Evolutionary conservation across 176 grass and related monocot species (phyloP).

Genomic region (Poa pratensis): DNA sequence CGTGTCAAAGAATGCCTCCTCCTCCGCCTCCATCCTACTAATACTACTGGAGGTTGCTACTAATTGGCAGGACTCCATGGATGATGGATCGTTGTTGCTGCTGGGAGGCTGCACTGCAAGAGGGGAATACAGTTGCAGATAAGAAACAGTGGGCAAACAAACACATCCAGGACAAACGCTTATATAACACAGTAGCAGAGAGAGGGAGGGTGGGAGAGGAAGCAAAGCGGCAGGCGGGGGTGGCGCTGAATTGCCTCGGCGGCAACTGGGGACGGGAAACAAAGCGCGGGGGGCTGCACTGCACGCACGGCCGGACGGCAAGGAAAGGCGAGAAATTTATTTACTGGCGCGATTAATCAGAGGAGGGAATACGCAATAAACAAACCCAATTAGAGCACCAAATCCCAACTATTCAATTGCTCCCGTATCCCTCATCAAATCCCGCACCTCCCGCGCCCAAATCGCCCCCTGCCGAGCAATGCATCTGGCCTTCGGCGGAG

Average conservation of each 20-base stretch:
- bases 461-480: slow-evolving; percentile 44
- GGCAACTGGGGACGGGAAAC: slow-evolving; percentile 41
- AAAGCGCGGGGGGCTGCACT: not conserved
- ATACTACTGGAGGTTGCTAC: not conserved
- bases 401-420: slow-evolving; percentile 53
- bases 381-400: slow-evolving; percentile 39
- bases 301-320: slow-evolving; percentile 7
- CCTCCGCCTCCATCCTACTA: slow-evolving; percentile 45
- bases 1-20: slow-evolving; percentile 55
- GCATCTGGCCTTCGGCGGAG: slow-evolving; percentile 41
- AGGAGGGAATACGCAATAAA: not conserved
- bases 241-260: slow-evolving; percentile 49
- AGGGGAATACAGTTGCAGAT: slow-evolving; percentile 8
- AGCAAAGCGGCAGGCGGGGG: slow-evolving; percentile 1
- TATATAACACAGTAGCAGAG: slow-evolving; percentile 68
- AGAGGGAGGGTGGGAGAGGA: not conserved
- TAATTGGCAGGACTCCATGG: slow-evolving; percentile 48
- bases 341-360: slow-evolving; percentile 25
- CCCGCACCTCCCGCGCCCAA: slow-evolving; percentile 40
- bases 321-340: not conserved
- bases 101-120: slow-evolving; percentile 44
- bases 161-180: slow-evolving; percentile 39
- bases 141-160: slow-evolving; percentile 31
- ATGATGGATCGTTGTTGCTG: slow-evolving; percentile 50
- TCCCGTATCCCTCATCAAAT: slow-evolving; percentile 49